phyloP scores from a whole-genome alignment of 345 rosid species.

The Populus tremula region DNA sequence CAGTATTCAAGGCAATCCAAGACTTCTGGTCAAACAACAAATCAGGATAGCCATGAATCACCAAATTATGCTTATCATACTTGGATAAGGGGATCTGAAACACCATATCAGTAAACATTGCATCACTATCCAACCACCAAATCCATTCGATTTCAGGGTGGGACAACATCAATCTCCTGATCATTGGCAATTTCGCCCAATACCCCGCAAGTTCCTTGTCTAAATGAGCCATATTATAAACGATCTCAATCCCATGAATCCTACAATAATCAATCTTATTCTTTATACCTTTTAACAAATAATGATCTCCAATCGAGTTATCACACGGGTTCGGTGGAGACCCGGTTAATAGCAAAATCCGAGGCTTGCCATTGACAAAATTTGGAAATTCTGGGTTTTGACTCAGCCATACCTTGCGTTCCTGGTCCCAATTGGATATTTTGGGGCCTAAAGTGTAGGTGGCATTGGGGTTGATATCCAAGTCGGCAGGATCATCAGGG shows the following conservation, averaged over 20 bases:
- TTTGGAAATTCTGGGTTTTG: constrained; percentile 72
- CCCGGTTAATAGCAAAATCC: constrained; percentile 78
- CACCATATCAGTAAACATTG: constrained; percentile 90
- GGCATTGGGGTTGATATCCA: constrained; percentile 49
- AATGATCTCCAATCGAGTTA: constrained; percentile 89
- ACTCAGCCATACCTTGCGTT: constrained; percentile 61
- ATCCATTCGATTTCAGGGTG: constrained; percentile 94
- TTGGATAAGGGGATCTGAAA: constrained; percentile 65
- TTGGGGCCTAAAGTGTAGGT: constrained; percentile 81
- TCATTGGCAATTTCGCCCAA: constrained; percentile 92
- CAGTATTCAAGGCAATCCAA: constrained; percentile 93
- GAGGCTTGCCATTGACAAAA: constrained; percentile 54
- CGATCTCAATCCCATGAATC: constrained; percentile 94
- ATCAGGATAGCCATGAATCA: constrained; percentile 89
- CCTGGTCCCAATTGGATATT: constrained; percentile 60
- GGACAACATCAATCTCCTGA: constrained; percentile 82
- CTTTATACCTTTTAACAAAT: constrained; percentile 73
- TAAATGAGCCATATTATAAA: constrained; percentile 94
- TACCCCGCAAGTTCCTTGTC: constrained; percentile 90
- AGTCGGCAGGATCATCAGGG: constrained; percentile 52
- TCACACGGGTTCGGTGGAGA: constrained; percentile 92
- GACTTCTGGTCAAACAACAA: constrained; percentile 79
- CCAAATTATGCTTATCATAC: constrained; percentile 69
- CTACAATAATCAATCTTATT: constrained; percentile 95
- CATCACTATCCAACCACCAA: constrained; percentile 99